Conservation (phyloP, 1,284 basidiomycete species). For the Sutorius eximius region DNA sequence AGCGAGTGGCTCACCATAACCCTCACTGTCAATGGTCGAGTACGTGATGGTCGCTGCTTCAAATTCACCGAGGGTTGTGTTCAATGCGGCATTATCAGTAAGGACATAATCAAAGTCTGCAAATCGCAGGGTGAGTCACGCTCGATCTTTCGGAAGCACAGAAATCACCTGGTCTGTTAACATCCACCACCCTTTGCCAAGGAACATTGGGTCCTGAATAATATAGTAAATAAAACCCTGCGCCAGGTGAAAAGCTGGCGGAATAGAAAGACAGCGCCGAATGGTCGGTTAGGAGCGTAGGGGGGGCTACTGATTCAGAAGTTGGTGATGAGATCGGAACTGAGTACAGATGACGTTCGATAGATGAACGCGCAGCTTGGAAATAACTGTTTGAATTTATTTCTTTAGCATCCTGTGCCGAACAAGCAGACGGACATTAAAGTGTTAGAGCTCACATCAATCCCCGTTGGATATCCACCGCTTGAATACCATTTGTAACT, state of each 20-base stretch:
- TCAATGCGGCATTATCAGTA: slow-evolving; percentile 73
- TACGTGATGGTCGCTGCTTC: slow-evolving; percentile 71
- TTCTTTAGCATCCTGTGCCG: slow-evolving; percentile 17
- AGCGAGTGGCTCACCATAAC: slow-evolving; percentile 60
- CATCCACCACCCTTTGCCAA: slow-evolving; percentile 79
- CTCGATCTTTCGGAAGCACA: background rate
- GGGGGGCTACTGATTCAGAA: slow-evolving; percentile 35
- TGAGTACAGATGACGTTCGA: slow-evolving; percentile 83
- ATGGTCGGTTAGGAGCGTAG: slow-evolving; percentile 68
- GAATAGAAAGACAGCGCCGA: slow-evolving; percentile 62
- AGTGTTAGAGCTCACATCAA: slow-evolving; percentile 59
- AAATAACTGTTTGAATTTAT: slow-evolving; percentile 68
- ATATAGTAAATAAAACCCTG: slow-evolving; percentile 80
- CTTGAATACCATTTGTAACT: slow-evolving; percentile 72
- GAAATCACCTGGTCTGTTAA: slow-evolving; percentile 56
- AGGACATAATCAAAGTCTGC: slow-evolving; percentile 64
- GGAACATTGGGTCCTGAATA: slow-evolving; percentile 86
- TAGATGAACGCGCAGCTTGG: slow-evolving; percentile 81
- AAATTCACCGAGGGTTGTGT: slow-evolving; percentile 68
- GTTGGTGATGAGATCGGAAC: slow-evolving; percentile 56
- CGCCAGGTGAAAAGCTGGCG: slow-evolving; percentile 77
- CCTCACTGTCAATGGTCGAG: slow-evolving; percentile 75
- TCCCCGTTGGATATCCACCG: slow-evolving; percentile 66
- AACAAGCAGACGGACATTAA: slow-evolving; percentile 28
- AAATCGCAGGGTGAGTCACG: slow-evolving; percentile 9